Conservation (phyloP, 148 eudicot species). For the Fagopyrum tataricum region DNA sequence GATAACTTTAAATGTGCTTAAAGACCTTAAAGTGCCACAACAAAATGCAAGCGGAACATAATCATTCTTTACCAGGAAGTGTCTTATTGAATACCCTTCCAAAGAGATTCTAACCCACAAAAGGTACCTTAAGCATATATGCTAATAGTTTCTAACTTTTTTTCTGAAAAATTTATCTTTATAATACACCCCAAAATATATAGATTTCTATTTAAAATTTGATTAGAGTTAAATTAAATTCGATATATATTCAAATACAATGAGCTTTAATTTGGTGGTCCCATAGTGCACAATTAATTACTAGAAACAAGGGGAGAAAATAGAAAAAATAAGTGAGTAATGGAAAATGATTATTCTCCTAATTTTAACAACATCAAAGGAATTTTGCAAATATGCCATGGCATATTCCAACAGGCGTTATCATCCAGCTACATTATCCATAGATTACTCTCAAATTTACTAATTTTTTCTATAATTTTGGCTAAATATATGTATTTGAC, state of each 20-base stretch:
- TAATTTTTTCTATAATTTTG: background rate
- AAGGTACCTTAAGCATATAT: background rate
- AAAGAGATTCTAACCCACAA: constrained; percentile 4
- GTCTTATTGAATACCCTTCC: background rate
- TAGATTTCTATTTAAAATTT: no score
- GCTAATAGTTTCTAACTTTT: no score
- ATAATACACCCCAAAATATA: no score
- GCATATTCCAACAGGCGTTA: constrained; percentile 2
- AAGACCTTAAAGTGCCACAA: constrained; percentile 7
- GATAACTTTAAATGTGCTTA: background rate
- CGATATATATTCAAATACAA: no score
- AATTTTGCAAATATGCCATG: background rate
- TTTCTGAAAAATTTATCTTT: no score
- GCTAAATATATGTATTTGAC: background rate
- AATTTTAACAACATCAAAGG: background rate
- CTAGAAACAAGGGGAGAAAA: background rate
- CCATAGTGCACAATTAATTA: no score
- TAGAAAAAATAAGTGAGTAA: background rate
- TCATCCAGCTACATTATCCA: background rate
- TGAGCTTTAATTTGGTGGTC: no score
- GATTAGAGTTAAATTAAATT: no score
- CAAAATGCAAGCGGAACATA: constrained; percentile 6
- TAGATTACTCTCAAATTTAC: background rate
- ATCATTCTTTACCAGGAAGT: background rate
- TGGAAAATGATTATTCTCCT: background rate